Base-by-base conservation (phyloP, 2,329 filamentous ascomycete species). In the Colletotrichum australisinense region DNA sequence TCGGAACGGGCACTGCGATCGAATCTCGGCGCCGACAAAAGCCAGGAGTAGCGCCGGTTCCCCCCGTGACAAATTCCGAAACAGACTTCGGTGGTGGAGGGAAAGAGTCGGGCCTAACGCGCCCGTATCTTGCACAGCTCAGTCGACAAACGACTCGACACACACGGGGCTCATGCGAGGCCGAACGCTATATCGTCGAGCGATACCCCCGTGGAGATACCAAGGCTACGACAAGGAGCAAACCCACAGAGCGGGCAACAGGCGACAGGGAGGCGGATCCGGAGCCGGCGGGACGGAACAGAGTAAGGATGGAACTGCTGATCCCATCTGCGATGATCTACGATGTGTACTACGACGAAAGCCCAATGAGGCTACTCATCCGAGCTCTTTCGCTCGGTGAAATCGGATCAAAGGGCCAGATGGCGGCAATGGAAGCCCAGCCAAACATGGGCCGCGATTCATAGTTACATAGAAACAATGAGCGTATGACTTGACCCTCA, bases 381-480 rank as follows among this genome's bases (percentile, higher is more conserved):
- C 70, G 70, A 73, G 67, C 26, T 35, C 62, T 69, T 70, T 60
- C 26, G 35, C 46, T 32, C 42, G 49, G 30, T 65, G 55, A 55
- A 38, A 70, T 70, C 70, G 28, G 60, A 42, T 63, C 38, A 38
- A 62, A 38, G 56, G 60, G 70, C 55, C 66, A 55, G 60, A 73
- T 49, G 67, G 60, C 16, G 67, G 67, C 24, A 35, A 65, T 35
- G 60, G 66, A 64, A 64, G 57, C 55, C 55, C 42, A 60, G 55
- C 60, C 30, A 24, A 53, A 49, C 32, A 19, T 22, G 35, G 38
- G 24, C 42, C 60, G 42, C 66, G 67, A 65, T 52, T 46, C 67
- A 57, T 56, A 46, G 59, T 73, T 70, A 60, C 67, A 73, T 64
- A 65, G 56, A 73, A 65, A 62, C 59, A 56, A 70, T 53, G 65